Evolutionary conservation across 305 asterid species (phyloP), one percentile per base, ranked within the genome.

Genomic region (Fraxinus sp.): DNA sequence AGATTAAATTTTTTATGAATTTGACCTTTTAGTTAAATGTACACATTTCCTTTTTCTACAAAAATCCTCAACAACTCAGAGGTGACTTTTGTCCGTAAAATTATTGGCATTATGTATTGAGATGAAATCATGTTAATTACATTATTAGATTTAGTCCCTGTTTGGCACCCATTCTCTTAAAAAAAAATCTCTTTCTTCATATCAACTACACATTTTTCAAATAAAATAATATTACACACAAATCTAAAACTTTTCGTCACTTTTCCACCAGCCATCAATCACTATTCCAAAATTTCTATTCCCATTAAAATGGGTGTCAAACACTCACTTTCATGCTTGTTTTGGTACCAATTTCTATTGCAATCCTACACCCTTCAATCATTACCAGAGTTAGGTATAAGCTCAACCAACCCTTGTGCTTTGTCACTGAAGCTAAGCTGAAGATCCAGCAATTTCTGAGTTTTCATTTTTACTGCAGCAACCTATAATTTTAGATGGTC

Each of bases 1-100:
- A 78, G 74, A 28, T 77, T 64, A 71, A 75, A n/a, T 1, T 68
- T 24, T 55, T 64, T 75, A 75, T 68, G 86, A 39, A 16, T 41
- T 39, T 43, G 43, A n/a, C 33, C 28, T 39, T 72, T 2, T 20
- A 20, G 33, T 28, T 77, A 18, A 6, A 78, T 52, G 79, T 49
- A 28, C 26, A 46, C 39, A 30, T 75, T 75, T 59, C 26, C 72
- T 59, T 36, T 24, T 81, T 7, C 37, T 32, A 10, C 33, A 26
- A 68, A 68, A 26, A 68, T 24, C 18, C 30, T 68, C 28, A 33
- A 66, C 3, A 82, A 39, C 33, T 66, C 8, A 13, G 37, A 39
- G 72, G 30, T 7, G 30, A 24, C 33, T 72, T 75, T 68, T 77
- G 46, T 20, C 76, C 55, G 10, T 55, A 16, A 79, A 57, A 32